Percentiles rank a stretch among this genome's conserved stretches.
Evolutionary conservation across 441 rosid genomes (phyloP).

Genomic region (Pelargonium australe): DNA sequence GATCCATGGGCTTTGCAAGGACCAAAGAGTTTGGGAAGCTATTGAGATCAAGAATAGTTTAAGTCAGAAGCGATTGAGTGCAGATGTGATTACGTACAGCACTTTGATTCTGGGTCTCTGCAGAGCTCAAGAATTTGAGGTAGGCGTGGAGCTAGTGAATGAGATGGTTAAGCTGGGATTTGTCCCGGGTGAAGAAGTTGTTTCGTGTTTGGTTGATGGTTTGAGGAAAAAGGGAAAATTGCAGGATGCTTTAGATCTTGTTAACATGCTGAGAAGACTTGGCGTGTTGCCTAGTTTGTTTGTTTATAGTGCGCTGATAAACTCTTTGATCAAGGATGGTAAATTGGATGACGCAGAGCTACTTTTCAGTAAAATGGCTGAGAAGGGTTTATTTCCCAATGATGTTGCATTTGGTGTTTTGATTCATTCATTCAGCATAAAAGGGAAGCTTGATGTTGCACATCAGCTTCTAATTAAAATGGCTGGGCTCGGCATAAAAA

Average conservation of each 20-base stretch:
- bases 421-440: constrained; percentile 71
- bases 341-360: constrained; percentile 55
- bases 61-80: constrained; percentile 34
- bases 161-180: constrained; percentile 64
- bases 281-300: constrained; percentile 57
- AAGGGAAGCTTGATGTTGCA: constrained; percentile 58
- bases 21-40: constrained; percentile 54
- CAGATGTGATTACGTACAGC: constrained; percentile 59
- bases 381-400: constrained; percentile 38
- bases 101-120: constrained; percentile 66
- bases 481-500: constrained; percentile 40
- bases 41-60: constrained; percentile 53
- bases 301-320: constrained; percentile 65
- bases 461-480: constrained; percentile 43
- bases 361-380: constrained; percentile 54
- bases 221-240: constrained; percentile 56
- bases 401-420: constrained; percentile 63
- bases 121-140: constrained; percentile 49
- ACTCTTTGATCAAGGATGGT: constrained; percentile 55
- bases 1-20: constrained; percentile 74
- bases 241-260: constrained; percentile 49
- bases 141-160: constrained; percentile 43
- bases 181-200: constrained; percentile 59
- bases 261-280: constrained; percentile 34
- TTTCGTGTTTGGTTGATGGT: constrained; percentile 58